These are phyloP conservation scores for Trichoderma gracile DNA, from an alignment of 2,329 filamentous ascomycete genomes.

Conservation along the genomic window DNA sequence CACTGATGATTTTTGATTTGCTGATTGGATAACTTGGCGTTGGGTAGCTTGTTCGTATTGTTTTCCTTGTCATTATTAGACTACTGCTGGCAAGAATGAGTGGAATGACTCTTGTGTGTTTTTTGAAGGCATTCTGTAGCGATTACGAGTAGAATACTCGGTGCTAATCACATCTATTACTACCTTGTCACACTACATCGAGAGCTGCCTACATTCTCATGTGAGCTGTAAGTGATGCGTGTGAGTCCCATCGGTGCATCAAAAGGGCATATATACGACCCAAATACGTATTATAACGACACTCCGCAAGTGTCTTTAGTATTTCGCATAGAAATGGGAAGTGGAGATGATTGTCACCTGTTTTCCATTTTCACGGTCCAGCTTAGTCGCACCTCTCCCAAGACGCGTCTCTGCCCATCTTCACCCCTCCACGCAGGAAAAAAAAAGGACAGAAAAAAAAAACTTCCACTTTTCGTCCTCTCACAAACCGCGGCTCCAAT, in stretches of 20 bases:
- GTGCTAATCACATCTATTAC: not conserved
- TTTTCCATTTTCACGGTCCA: constrained; percentile 15
- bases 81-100: not conserved
- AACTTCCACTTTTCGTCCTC: not conserved
- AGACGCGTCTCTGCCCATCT: constrained; percentile 20
- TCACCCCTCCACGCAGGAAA: not conserved
- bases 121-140: constrained; percentile 14
- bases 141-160: constrained; percentile 18
- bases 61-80: not conserved
- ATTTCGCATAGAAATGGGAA: not conserved
- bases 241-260: too few relatives aligned
- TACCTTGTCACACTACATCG: too few relatives aligned
- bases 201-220: not conserved
- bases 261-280: too few relatives aligned
- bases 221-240: too few relatives aligned
- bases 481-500: constrained; percentile 10
- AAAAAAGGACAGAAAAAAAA: not conserved
- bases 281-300: too few relatives aligned
- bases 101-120: constrained; percentile 2
- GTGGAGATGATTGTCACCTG: not conserved
- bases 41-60: constrained; percentile 2
- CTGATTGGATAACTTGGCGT: not conserved
- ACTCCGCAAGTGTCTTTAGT: too few relatives aligned
- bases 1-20: not conserved
- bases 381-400: not conserved